A percentile compares a stretch with the other conserved stretches of the same genome.
These are phyloP conservation scores for Barbatosphaeria neglecta DNA, from an alignment of 495 filamentous ascomycete genomes.

Conservation along the genomic window DNA sequence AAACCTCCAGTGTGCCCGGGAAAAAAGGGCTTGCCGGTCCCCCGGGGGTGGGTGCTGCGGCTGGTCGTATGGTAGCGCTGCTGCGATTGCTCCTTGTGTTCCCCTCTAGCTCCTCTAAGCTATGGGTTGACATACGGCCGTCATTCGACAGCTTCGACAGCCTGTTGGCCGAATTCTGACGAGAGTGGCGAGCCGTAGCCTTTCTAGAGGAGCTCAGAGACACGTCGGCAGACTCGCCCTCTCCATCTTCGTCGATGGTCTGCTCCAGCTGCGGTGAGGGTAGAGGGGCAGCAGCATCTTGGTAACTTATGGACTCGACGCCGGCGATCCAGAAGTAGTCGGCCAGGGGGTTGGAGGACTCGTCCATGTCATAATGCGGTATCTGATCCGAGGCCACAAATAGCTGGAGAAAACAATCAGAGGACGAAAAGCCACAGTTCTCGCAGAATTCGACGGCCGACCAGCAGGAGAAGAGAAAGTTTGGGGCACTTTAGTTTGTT, in stretches of 20 bases:
- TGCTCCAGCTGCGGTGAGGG: constrained; percentile 42
- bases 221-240: constrained; percentile 42
- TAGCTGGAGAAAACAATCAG: not conserved
- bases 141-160: constrained; percentile 51
- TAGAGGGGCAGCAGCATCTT: constrained; percentile 31
- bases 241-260: constrained; percentile 74
- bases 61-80: constrained; percentile 68
- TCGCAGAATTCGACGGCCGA: not conserved
- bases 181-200: constrained; percentile 46
- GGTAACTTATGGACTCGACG: constrained; percentile 61
- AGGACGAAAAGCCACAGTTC: not conserved
- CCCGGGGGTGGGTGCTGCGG: constrained; percentile 21
- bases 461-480: too few relatives aligned
- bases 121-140: constrained; percentile 52
- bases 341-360: constrained; percentile 69
- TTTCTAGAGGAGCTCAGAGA: constrained; percentile 27
- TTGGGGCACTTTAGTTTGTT: not conserved
- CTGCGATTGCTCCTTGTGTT: constrained; percentile 75
- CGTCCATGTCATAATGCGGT: constrained; percentile 38
- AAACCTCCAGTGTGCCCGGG: constrained; percentile 1
- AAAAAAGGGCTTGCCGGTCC: constrained; percentile 11
- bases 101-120: constrained; percentile 45
- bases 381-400: constrained; percentile 5
- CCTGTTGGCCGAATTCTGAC: constrained; percentile 54
- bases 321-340: constrained; percentile 99